Conservation (phyloP, 805 yeast species). For the Starmera amethionina region DNA sequence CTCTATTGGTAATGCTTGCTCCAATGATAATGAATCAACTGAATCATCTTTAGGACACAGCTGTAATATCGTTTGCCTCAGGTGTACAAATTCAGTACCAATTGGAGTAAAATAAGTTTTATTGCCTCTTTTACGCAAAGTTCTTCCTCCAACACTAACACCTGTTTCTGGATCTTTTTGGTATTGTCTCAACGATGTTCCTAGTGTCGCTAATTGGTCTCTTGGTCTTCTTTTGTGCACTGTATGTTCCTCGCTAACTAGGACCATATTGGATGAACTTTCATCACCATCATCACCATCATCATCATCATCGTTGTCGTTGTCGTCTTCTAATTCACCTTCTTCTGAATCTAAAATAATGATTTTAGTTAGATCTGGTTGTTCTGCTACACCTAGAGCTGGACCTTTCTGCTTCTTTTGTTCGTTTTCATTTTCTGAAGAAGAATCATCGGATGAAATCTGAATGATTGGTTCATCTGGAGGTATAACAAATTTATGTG, state of each 20-base stretch:
- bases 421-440: background rate
- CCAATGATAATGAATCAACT: constrained; percentile 6
- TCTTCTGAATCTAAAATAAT: background rate
- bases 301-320: too few species aligned
- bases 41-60: constrained; percentile 5
- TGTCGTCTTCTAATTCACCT: background rate
- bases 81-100: background rate
- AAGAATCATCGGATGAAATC: constrained; percentile 1
- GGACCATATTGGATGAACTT: background rate
- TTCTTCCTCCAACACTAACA: too few species aligned
- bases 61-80: constrained; percentile 1
- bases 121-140: too few species aligned
- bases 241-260: constrained; percentile 3
- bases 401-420: background rate
- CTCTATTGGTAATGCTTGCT: background rate
- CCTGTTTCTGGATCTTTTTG: background rate
- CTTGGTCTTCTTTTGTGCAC: constrained; percentile 9
- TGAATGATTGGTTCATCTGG: constrained; percentile 2
- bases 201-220: background rate
- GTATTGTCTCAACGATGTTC: background rate
- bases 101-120: background rate
- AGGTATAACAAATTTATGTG: constrained; percentile 6
- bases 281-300: too few species aligned
- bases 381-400: background rate
- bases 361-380: background rate